These are phyloP conservation scores for Hypomontagnella submonticulosa DNA, from an alignment of 495 filamentous ascomycete species.

Conservation along the genomic window DNA sequence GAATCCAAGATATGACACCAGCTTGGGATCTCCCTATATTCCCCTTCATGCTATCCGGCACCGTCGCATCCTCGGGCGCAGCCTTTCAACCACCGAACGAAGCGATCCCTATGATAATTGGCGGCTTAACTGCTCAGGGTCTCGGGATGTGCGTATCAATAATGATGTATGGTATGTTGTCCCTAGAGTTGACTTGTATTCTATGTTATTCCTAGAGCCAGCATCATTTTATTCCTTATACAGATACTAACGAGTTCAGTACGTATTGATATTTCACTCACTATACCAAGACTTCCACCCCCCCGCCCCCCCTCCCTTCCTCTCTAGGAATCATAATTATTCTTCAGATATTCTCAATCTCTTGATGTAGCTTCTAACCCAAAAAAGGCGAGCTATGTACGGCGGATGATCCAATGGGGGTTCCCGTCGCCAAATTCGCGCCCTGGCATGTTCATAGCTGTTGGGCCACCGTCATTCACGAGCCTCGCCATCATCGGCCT, in stretches of 20 bases:
- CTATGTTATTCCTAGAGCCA: not conserved
- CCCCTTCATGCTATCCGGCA: constrained; percentile 64
- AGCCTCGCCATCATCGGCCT: constrained; percentile 75
- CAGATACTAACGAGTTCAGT: constrained; percentile 24
- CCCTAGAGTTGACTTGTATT: not conserved
- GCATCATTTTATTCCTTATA: not conserved
- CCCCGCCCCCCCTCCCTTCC: not conserved
- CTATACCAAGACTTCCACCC: not conserved
- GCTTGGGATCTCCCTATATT: constrained; percentile 68
- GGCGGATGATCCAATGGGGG: constrained; percentile 68
- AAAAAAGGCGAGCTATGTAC: constrained; percentile 61
- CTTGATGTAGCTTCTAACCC: constrained; percentile 11
- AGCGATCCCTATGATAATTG: constrained; percentile 60
- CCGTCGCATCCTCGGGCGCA: constrained; percentile 57
- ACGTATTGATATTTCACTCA: constrained; percentile 31
- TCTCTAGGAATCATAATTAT: not conserved
- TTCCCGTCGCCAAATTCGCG: constrained; percentile 60
- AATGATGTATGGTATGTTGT: constrained; percentile 57
- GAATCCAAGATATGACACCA: constrained; percentile 58
- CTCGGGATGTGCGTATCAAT: constrained; percentile 61
- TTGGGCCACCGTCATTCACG: constrained; percentile 75
- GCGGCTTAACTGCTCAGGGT: constrained; percentile 63
- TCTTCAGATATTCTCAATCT: not conserved
- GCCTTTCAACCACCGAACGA: constrained; percentile 54
- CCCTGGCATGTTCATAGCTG: constrained; percentile 78